Percentiles rank a stretch among this genome's conserved stretches.
Evolutionary conservation across 352 stramenopile species (phyloP).

Genomic region (Phytophthora ramorum): DNA sequence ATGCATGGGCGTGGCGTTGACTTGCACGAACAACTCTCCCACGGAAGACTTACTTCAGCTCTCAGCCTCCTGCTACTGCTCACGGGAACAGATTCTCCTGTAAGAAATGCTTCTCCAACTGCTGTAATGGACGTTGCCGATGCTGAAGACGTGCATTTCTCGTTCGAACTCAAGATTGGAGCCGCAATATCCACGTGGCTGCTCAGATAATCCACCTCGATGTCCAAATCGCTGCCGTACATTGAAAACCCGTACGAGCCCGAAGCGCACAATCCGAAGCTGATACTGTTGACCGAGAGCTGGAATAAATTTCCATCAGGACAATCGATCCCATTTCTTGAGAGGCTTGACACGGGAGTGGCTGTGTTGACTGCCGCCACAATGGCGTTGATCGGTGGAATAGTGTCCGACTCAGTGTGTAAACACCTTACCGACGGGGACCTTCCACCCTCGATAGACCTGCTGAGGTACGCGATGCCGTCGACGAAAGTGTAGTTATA

Average conservation of each 20-base stretch:
- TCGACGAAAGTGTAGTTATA: conserved; percentile 40
- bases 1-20: conserved; percentile 20
- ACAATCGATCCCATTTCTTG: not conserved
- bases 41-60: conserved; percentile 13
- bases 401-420: conserved; percentile 17
- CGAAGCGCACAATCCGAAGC: conserved; percentile 10
- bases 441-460: conserved; percentile 1
- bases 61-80: not conserved
- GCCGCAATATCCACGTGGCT: conserved; percentile 3
- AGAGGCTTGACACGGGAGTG: conserved; percentile 3
- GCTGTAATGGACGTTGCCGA: not conserved
- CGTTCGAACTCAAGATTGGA: not conserved
- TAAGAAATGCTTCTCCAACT: conserved; percentile 2
- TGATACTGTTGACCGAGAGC: conserved; percentile 9
- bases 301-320: not conserved
- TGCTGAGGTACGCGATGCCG: conserved; percentile 25
- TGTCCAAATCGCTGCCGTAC: conserved; percentile 23
- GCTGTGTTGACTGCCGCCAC: conserved; percentile 22
- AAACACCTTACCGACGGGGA: conserved; percentile 19
- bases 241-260: conserved; percentile 3
- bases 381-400: conserved; percentile 32
- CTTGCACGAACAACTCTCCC: conserved; percentile 14
- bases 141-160: not conserved
- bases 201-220: conserved; percentile 5
- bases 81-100: not conserved